Percentiles rank a stretch among this genome's conserved stretches.
Conservation (phyloP, 495 filamentous ascomycete genomes). For the Melanomma pulvis-pyrius region DNA sequence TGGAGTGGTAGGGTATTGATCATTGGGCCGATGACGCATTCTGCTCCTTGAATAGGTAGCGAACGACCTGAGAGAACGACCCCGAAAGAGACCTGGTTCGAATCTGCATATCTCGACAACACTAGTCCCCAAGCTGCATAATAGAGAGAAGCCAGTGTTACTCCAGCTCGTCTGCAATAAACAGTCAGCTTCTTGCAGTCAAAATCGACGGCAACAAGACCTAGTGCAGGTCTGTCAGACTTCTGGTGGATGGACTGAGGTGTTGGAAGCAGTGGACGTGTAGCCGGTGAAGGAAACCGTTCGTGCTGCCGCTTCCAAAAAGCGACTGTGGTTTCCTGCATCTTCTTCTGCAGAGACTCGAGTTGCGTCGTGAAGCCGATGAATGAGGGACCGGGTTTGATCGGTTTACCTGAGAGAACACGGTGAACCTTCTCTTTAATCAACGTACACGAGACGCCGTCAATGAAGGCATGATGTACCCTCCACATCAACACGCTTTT, state of each 20-base stretch:
- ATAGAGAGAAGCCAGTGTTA: constrained; percentile 3
- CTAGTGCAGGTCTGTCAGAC: no score
- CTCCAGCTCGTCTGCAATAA: not conserved
- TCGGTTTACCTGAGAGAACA: constrained; percentile 33
- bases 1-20: constrained; percentile 26
- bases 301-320: no score
- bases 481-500: no score
- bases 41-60: constrained; percentile 28
- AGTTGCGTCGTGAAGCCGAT: no score
- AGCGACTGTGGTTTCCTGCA: no score
- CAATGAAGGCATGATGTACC: constrained; percentile 27
- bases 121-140: constrained; percentile 42
- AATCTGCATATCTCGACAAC: constrained; percentile 31
- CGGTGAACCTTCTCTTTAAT: constrained; percentile 2
- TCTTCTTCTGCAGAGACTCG: no score
- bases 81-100: constrained; percentile 34
- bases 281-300: no score
- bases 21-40: constrained; percentile 41
- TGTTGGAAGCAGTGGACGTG: no score
- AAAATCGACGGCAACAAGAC: no score
- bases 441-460: constrained; percentile 3
- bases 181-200: no score
- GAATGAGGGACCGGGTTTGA: constrained; percentile 6
- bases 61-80: constrained; percentile 39
- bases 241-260: no score